Conservation (phyloP, 2,329 filamentous ascomycete genomes). For the Metarhizium guizhouense region DNA sequence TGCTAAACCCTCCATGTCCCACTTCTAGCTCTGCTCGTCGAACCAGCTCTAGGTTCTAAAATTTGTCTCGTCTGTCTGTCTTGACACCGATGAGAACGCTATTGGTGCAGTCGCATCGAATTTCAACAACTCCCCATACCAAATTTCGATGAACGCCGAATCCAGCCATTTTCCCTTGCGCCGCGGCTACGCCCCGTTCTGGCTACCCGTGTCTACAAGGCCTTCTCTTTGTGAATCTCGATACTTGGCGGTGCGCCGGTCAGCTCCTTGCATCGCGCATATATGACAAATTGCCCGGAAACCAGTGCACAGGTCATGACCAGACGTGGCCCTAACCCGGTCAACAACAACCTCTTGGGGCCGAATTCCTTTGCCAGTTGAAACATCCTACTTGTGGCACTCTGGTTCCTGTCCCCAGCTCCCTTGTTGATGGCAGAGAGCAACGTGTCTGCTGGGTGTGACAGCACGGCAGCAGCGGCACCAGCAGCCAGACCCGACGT, state of each 20-base stretch:
- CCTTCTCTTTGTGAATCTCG: slow-evolving; percentile 42
- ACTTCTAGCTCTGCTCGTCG: background rate
- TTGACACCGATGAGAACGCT: background rate
- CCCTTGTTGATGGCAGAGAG: slow-evolving; percentile 48
- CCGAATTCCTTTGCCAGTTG: slow-evolving; percentile 42
- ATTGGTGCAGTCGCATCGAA: background rate
- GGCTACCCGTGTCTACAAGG: slow-evolving; percentile 10
- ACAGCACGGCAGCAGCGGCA: slow-evolving; percentile 80
- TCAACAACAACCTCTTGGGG: slow-evolving; percentile 35
- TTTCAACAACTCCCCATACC: background rate
- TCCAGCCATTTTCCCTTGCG: background rate
- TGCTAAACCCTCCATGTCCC: background rate
- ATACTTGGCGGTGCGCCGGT: slow-evolving; percentile 41
- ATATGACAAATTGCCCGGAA: slow-evolving; percentile 45
- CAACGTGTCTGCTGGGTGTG: slow-evolving; percentile 71
- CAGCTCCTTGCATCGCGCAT: slow-evolving; percentile 44
- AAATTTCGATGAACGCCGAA: background rate
- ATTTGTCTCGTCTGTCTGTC: background rate
- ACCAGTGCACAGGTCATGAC: slow-evolving; percentile 46
- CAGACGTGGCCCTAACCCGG: slow-evolving; percentile 40
- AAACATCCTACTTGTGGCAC: slow-evolving; percentile 42
- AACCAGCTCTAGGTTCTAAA: background rate
- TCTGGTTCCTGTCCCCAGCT: slow-evolving; percentile 37
- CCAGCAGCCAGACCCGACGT: slow-evolving; percentile 79
- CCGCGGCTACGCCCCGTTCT: background rate